Conservation (phyloP, 352 stramenopile genomes). For the Thalassiosira hispida region DNA sequence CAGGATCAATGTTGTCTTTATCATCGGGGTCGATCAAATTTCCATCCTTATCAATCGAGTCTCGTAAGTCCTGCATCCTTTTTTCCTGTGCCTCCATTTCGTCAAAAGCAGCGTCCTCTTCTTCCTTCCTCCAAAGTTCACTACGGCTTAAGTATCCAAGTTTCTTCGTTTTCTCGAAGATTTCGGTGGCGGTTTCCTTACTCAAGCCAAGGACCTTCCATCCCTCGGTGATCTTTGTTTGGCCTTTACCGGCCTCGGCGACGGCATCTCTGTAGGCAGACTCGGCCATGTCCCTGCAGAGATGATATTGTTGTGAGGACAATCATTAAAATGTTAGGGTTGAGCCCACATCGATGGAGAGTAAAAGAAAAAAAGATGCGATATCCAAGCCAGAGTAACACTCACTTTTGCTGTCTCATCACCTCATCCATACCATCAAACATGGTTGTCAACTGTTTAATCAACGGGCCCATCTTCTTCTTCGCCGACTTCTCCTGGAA, state of each 20-base stretch:
- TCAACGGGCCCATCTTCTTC: slow-evolving; percentile 38
- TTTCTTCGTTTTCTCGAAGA: slow-evolving; percentile 72
- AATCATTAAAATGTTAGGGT: background rate
- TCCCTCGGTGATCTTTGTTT: slow-evolving; percentile 69
- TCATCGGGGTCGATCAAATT: slow-evolving; percentile 55
- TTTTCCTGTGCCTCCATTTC: slow-evolving; percentile 11
- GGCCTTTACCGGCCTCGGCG: slow-evolving; percentile 53
- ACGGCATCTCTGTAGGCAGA: slow-evolving; percentile 74
- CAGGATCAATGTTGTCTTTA: slow-evolving; percentile 11
- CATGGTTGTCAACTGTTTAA: slow-evolving; percentile 24
- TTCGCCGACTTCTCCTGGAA: slow-evolving; percentile 47
- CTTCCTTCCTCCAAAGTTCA: slow-evolving; percentile 36
- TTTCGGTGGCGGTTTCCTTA: slow-evolving; percentile 66
- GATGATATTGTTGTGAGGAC: background rate
- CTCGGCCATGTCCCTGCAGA: slow-evolving; percentile 69
- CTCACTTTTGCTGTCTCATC: slow-evolving; percentile 40
- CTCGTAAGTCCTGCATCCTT: slow-evolving; percentile 29
- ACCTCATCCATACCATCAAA: slow-evolving; percentile 30
- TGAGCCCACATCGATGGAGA: background rate
- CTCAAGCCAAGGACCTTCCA: slow-evolving; percentile 81
- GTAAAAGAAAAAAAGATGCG: too few relatives aligned
- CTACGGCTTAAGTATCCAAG: slow-evolving; percentile 43
- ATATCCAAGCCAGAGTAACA: too few relatives aligned
- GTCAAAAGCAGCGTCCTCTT: slow-evolving; percentile 6
- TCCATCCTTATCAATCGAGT: slow-evolving; percentile 65